Percentiles rank a stretch among this genome's conserved stretches.
phyloP scores from a whole-genome alignment of 2,329 filamentous ascomycete genomes.

The Eurotiales sp. region DNA sequence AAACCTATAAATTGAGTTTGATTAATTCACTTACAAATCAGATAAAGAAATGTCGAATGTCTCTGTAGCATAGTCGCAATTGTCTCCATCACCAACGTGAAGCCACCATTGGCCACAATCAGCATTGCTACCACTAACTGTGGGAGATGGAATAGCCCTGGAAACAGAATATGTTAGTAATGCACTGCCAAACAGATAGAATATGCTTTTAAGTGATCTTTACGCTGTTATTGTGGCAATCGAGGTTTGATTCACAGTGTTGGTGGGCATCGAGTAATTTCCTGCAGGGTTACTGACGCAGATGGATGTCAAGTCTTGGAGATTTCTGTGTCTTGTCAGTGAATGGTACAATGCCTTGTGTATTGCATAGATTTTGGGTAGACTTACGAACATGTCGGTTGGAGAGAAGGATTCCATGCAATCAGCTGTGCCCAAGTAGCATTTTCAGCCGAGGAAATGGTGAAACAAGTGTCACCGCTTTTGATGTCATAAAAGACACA shows the following conservation, averaged over 20 bases:
- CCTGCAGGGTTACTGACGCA: conserved; percentile 3
- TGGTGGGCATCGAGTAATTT: conserved; percentile 1
- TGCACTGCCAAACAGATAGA: not conserved
- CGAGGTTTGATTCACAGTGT: not conserved
- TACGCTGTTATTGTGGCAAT: conserved; percentile 4
- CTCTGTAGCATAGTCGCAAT: not conserved
- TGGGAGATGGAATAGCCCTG: not conserved
- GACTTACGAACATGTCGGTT: not conserved
- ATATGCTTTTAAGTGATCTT: not conserved
- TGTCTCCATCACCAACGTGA: not conserved
- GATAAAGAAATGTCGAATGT: not conserved
- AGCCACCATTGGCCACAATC: not conserved
- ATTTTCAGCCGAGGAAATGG: not conserved
- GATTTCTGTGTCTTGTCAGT: not conserved
- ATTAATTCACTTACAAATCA: not conserved
- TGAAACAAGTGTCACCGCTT: conserved; percentile 3
- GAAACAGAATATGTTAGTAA: not conserved
- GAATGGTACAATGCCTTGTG: too few relatives aligned
- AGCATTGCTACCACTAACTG: not conserved
- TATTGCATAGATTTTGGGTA: too few relatives aligned
- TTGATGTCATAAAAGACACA: too few relatives aligned
- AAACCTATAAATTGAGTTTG: not conserved
- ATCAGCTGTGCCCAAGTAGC: not conserved
- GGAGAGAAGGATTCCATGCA: not conserved
- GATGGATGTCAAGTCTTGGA: not conserved